Conservation (phyloP, 257 asterid genomes). For the Linderniella brevidens region DNA sequence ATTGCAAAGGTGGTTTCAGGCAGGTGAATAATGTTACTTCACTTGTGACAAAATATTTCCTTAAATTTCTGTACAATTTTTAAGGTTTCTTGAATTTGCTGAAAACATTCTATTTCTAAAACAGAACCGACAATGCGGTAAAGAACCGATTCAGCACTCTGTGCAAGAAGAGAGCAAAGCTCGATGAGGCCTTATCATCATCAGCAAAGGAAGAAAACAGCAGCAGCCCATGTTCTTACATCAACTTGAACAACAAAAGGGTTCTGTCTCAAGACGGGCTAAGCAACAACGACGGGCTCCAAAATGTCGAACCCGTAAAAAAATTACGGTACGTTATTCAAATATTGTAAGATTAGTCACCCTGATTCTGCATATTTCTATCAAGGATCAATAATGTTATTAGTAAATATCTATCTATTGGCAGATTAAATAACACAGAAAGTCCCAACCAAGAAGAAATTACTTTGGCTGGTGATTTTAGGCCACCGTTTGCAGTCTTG, state of each 20-base stretch:
- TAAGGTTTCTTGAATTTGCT: no score
- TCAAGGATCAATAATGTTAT: no score
- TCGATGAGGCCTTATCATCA: slow-evolving; percentile 21
- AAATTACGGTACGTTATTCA: slow-evolving; percentile 40
- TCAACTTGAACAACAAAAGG: slow-evolving; percentile 81
- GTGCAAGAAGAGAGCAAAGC: slow-evolving; percentile 89
- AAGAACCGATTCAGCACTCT: slow-evolving; percentile 92
- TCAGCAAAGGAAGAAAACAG: slow-evolving; percentile 56
- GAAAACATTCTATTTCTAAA: slow-evolving; percentile 1
- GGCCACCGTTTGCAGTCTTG: no score
- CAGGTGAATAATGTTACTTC: slow-evolving; percentile 46
- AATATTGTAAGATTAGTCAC: background rate
- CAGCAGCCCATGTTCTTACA: slow-evolving; percentile 26
- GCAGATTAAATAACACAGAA: no score
- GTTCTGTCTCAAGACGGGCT: slow-evolving; percentile 19
- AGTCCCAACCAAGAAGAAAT: no score
- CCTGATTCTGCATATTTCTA: background rate
- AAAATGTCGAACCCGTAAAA: slow-evolving; percentile 37
- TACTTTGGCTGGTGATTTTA: no score
- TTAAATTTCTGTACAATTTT: background rate
- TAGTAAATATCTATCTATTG: no score
- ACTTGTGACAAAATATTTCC: background rate
- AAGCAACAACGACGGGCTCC: slow-evolving; percentile 1
- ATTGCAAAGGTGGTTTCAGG: slow-evolving; percentile 99
- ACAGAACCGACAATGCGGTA: slow-evolving; percentile 98